Percentiles rank a stretch among this genome's conserved stretches.
Evolutionary conservation across 306 rosid genomes (phyloP).

Genomic region (Crotalaria pallida): DNA sequence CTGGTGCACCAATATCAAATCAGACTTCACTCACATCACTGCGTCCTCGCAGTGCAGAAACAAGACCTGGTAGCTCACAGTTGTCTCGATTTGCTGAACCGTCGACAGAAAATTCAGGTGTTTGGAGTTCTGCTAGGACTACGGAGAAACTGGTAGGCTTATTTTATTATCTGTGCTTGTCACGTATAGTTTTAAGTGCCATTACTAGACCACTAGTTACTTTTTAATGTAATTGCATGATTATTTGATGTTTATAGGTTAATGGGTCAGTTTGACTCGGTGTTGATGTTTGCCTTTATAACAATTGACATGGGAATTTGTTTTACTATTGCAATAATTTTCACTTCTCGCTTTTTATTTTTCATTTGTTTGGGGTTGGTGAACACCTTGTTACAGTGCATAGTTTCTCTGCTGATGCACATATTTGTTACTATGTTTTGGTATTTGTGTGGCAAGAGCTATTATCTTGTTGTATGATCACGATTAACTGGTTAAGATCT

Average conservation of each 20-base stretch:
- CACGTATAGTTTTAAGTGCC: not conserved
- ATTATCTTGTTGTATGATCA: not conserved
- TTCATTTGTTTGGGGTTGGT: not conserved
- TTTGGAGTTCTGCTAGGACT: constrained; percentile 75
- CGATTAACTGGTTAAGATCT: not conserved
- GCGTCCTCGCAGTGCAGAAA: constrained; percentile 98
- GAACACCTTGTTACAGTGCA: not conserved
- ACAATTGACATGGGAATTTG: not conserved
- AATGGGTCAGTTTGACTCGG: not conserved
- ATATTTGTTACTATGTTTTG: not conserved
- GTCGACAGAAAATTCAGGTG: constrained; percentile 56
- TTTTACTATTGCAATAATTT: not conserved
- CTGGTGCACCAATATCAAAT: constrained; percentile 68
- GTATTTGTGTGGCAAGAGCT: not conserved
- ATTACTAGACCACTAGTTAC: not conserved
- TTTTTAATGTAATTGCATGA: not conserved
- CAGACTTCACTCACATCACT: constrained; percentile 58
- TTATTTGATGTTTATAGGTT: not conserved
- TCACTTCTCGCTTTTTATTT: not conserved
- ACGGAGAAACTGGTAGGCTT: constrained; percentile 73
- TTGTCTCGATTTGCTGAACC: constrained; percentile 92
- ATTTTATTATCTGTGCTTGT: constrained; percentile 13
- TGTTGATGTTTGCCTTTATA: not conserved
- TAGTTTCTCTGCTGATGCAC: not conserved
- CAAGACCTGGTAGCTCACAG: constrained; percentile 94